Percentiles rank a stretch among this genome's conserved stretches.
Conservation (phyloP, 768 basidiomycete species). For the Naganishia friedmannii region DNA sequence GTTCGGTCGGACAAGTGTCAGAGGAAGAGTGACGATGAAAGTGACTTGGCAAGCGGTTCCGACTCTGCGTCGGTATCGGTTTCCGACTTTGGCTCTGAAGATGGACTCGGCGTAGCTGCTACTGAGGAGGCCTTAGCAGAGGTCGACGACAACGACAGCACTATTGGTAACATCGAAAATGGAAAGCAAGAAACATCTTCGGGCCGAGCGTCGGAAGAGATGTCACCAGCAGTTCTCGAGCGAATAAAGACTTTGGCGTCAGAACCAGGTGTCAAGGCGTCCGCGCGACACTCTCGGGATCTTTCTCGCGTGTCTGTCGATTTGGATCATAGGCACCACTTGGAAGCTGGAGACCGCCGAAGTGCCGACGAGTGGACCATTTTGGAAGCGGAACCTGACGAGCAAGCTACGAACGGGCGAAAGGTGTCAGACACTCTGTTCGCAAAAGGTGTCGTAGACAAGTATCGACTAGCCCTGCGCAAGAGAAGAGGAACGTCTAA, state of each 20-base stretch:
- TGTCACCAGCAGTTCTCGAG: conserved; percentile 6
- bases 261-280: conserved; percentile 20
- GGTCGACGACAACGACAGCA: not conserved
- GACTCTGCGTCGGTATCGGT: not conserved
- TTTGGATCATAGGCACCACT: not conserved
- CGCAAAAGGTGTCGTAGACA: conserved; percentile 33
- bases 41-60: not conserved
- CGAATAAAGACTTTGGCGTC: conserved; percentile 25
- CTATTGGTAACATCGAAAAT: not conserved
- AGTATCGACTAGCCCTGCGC: conserved; percentile 30
- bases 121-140: not conserved
- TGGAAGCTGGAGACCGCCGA: conserved; percentile 5
- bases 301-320: conserved; percentile 6
- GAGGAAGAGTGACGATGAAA: not conserved
- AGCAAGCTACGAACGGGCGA: conserved; percentile 27
- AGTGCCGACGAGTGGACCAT: conserved; percentile 30
- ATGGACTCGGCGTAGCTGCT: not conserved
- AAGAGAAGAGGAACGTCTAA: conserved; percentile 26
- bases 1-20: not conserved
- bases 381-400: conserved; percentile 23
- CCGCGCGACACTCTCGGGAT: conserved; percentile 23
- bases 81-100: not conserved
- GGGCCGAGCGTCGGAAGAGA: not conserved
- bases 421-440: conserved; percentile 21
- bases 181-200: not conserved